Percentiles rank a stretch among this genome's conserved stretches.
Evolutionary conservation across 768 basidiomycete species (phyloP).

Genomic region (Rubroboletus pulcherrimus): DNA sequence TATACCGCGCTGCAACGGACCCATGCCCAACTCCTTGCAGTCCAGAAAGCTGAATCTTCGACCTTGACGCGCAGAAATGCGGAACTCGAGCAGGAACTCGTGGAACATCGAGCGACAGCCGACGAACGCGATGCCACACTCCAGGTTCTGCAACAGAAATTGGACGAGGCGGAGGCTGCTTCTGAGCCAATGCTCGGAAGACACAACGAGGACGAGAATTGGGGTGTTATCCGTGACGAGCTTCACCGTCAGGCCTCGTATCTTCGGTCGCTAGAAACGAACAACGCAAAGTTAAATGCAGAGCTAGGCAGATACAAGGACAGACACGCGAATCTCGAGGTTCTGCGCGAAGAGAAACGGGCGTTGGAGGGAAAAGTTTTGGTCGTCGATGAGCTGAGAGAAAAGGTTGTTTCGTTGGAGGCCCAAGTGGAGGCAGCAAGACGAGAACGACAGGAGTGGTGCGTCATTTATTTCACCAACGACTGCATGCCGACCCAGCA

Average conservation of each 20-base stretch:
- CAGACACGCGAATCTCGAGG: slow-evolving; percentile 58
- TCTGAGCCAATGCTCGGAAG: slow-evolving; percentile 29
- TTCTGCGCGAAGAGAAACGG: slow-evolving; percentile 72
- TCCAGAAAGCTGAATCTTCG: slow-evolving; percentile 50
- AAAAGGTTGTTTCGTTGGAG: slow-evolving; percentile 53
- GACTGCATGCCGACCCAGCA: slow-evolving; percentile 1
- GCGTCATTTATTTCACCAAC: slow-evolving; percentile 9
- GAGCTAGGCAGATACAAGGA: slow-evolving; percentile 56
- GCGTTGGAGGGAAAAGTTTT: slow-evolving; percentile 52
- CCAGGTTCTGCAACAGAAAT: slow-evolving; percentile 43
- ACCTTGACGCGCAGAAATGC: slow-evolving; percentile 44
- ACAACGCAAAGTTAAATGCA: slow-evolving; percentile 50
- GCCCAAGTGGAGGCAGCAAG: slow-evolving; percentile 62
- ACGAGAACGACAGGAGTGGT: slow-evolving; percentile 58
- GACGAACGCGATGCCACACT: slow-evolving; percentile 40
- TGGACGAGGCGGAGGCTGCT: slow-evolving; percentile 42
- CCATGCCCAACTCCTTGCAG: slow-evolving; percentile 45
- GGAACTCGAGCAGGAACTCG: slow-evolving; percentile 47
- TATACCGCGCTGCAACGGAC: slow-evolving; percentile 46
- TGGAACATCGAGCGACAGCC: slow-evolving; percentile 38
- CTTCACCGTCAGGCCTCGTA: slow-evolving; percentile 63
- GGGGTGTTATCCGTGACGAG: slow-evolving; percentile 64
- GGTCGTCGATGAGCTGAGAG: slow-evolving; percentile 51
- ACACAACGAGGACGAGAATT: slow-evolving; percentile 48
- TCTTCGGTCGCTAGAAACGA: slow-evolving; percentile 53